Evolutionary conservation across 2,329 filamentous ascomycete genomes (phyloP).

Genomic region (Pseudopyricularia cyperi): DNA sequence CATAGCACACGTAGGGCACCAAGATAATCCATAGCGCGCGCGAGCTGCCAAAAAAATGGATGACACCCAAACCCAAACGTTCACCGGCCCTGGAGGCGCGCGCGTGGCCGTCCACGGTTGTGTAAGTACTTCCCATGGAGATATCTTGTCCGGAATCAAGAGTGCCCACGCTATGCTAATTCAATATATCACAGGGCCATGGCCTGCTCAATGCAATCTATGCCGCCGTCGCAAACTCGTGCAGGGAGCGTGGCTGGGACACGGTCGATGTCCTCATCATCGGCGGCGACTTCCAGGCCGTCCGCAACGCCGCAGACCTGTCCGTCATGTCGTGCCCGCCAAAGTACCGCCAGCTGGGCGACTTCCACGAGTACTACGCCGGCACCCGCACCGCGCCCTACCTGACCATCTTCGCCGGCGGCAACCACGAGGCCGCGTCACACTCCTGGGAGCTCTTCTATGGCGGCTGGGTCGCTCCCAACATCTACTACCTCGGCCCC

Average conservation of each 20-base stretch:
- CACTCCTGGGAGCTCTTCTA: conserved; percentile 90
- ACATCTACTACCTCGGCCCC: conserved; percentile 93
- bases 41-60: neutral
- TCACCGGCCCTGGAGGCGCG: conserved; percentile 33
- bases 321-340: conserved; percentile 78
- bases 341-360: conserved; percentile 79
- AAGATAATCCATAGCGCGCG: neutral
- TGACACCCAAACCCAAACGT: conserved; percentile 8
- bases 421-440: conserved; percentile 89
- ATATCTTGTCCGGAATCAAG: neutral
- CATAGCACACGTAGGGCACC: neutral
- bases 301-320: conserved; percentile 79
- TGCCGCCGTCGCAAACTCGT: conserved; percentile 57
- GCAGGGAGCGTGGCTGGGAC: conserved; percentile 61
- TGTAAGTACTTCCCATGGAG: conserved; percentile 34
- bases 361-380: conserved; percentile 91
- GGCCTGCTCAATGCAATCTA: conserved; percentile 89
- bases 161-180: neutral
- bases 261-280: conserved; percentile 80
- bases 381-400: conserved; percentile 68
- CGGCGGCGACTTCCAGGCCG: conserved; percentile 88
- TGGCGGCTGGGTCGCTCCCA: conserved; percentile 91
- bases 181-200: conserved; percentile 61
- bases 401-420: conserved; percentile 81
- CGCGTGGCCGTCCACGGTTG: conserved; percentile 81